A percentile compares a stretch with the other conserved stretches of the same genome.
These are phyloP conservation scores for Colletotrichum melonis DNA, from an alignment of 2,329 filamentous ascomycete genomes.

Conservation along the genomic window DNA sequence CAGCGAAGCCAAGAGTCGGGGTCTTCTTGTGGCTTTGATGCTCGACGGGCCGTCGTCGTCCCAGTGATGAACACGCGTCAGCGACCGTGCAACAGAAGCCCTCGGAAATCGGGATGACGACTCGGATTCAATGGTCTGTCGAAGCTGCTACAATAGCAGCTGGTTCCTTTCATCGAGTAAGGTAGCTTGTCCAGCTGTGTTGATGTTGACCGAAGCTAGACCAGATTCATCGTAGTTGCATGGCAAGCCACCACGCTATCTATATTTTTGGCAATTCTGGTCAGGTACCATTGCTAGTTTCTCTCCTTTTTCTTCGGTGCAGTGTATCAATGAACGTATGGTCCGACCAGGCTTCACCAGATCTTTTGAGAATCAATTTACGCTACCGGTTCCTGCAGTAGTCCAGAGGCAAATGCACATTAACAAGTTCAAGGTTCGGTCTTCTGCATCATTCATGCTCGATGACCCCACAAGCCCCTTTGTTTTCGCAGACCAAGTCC, in stretches of 20 bases:
- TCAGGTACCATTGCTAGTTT: not conserved
- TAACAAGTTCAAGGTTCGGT: not conserved
- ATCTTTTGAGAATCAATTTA: not conserved
- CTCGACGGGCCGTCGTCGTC: not conserved
- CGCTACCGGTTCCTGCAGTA: not conserved
- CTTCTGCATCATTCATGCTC: not conserved
- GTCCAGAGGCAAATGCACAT: not conserved
- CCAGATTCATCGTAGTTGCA: not conserved
- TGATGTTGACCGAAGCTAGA: not conserved
- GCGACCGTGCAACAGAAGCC: not conserved
- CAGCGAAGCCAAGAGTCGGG: not conserved
- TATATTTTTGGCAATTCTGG: not conserved
- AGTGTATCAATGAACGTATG: not conserved
- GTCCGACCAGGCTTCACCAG: not conserved
- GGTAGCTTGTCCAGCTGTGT: not conserved
- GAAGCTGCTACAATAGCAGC: not conserved
- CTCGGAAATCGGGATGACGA: not conserved
- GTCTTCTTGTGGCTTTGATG: not conserved
- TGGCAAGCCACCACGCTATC: not conserved
- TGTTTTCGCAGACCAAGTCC: not conserved
- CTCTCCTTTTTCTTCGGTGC: not conserved
- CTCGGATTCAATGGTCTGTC: not conserved
- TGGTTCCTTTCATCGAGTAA: not conserved
- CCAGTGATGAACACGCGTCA: slow-evolving; percentile 21
- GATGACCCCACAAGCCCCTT: not conserved